Evolutionary conservation across 208 protist genomes (phyloP).

Genomic region (Crithidia expoeki): DNA sequence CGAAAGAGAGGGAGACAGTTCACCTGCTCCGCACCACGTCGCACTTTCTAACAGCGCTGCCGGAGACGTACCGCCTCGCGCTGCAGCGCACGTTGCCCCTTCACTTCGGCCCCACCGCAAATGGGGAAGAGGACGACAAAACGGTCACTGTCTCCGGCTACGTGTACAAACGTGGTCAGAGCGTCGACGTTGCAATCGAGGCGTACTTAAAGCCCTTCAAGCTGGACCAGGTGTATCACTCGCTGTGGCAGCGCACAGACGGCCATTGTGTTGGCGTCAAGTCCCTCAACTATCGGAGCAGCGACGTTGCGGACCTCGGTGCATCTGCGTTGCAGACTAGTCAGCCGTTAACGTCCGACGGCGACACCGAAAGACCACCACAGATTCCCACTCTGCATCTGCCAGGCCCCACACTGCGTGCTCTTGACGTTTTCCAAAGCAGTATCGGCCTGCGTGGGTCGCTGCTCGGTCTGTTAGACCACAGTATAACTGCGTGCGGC

Average conservation of each 20-base stretch:
- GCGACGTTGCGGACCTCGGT: too few species aligned
- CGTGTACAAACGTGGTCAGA: constrained; percentile 16
- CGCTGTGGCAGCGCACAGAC: constrained; percentile 26
- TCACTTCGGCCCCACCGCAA: constrained; percentile 72
- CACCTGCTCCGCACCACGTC: background rate
- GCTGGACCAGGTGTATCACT: constrained; percentile 58
- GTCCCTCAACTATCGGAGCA: too few species aligned
- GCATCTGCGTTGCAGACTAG: too few species aligned
- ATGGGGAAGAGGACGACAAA: constrained; percentile 76
- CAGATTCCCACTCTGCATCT: too few species aligned
- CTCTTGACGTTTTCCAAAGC: constrained; percentile 86
- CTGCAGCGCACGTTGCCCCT: constrained; percentile 63
- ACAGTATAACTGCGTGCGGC: constrained; percentile 66
- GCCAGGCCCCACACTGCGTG: constrained; percentile 71
- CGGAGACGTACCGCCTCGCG: constrained; percentile 42
- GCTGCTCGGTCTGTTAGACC: constrained; percentile 72
- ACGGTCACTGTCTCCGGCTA: constrained; percentile 49
- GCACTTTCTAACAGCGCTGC: constrained; percentile 33
- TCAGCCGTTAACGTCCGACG: too few species aligned
- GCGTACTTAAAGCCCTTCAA: constrained; percentile 62
- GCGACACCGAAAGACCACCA: too few species aligned
- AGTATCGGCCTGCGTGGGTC: constrained; percentile 46
- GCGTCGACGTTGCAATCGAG: constrained; percentile 47
- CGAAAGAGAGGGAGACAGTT: too few species aligned
- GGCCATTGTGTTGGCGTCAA: background rate